These are phyloP conservation scores for Pyrenophora teres DNA, from an alignment of 2,329 filamentous ascomycete species.

Conservation along the genomic window DNA sequence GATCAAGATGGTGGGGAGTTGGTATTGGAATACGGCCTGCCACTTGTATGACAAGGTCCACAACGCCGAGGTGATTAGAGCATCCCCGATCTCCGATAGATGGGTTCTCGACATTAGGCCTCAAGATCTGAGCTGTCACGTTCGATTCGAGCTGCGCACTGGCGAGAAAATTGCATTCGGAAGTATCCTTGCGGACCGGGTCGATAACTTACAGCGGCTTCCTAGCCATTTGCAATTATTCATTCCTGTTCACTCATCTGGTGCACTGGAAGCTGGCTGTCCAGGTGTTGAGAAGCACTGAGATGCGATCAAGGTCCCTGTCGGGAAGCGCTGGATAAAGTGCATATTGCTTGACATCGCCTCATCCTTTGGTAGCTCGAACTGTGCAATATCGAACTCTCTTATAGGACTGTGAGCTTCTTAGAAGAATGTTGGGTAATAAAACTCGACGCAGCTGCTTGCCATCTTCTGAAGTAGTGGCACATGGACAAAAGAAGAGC, in stretches of 20 bases:
- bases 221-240: slow-evolving; percentile 11
- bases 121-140: no score
- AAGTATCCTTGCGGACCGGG: no score
- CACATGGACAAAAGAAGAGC: no score
- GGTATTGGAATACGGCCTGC: no score
- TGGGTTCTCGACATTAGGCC: no score
- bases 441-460: neutral
- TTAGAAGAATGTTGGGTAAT: neutral
- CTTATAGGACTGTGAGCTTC: neutral
- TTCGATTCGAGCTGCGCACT: no score
- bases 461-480: no score
- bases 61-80: no score
- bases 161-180: neutral
- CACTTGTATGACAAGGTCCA: no score
- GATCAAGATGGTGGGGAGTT: no score
- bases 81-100: no score
- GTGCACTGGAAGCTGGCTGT: neutral
- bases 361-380: slow-evolving; percentile 5
- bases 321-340: neutral
- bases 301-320: neutral
- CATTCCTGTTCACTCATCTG: slow-evolving; percentile 10
- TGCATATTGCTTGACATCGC: neutral
- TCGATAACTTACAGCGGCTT: neutral
- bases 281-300: neutral
- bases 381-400: slow-evolving; percentile 1